Conservation (phyloP, 2,329 filamentous ascomycete species). For the Xylariales sp. region DNA sequence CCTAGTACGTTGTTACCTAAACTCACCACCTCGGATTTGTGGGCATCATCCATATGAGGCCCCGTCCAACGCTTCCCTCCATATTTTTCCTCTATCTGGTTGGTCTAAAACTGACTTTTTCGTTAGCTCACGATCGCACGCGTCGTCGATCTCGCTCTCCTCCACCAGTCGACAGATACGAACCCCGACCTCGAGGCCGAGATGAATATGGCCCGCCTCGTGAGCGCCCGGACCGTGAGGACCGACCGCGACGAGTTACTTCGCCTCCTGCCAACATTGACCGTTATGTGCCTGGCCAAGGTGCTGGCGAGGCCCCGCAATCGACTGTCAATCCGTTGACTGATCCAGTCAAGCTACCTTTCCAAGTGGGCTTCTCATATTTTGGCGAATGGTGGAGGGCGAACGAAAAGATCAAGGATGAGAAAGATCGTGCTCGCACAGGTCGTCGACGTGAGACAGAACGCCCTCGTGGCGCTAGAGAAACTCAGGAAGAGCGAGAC, state of each 20-base stretch:
- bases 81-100: no score
- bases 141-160: slow-evolving; percentile 70
- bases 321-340: slow-evolving; percentile 61
- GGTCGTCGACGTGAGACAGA: slow-evolving; percentile 67
- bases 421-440: slow-evolving; percentile 66
- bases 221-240: slow-evolving; percentile 50
- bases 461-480: slow-evolving; percentile 58
- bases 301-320: slow-evolving; percentile 42
- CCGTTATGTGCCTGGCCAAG: slow-evolving; percentile 76
- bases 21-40: no score
- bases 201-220: slow-evolving; percentile 59
- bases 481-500: slow-evolving; percentile 69
- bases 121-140: slow-evolving; percentile 52
- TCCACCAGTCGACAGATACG: slow-evolving; percentile 68
- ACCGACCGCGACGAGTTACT: slow-evolving; percentile 52
- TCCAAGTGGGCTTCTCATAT: slow-evolving; percentile 81
- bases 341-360: slow-evolving; percentile 69
- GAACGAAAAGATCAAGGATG: slow-evolving; percentile 78
- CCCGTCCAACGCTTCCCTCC: no score
- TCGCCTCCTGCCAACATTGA: slow-evolving; percentile 71
- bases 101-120: slow-evolving; percentile 20
- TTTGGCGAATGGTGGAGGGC: slow-evolving; percentile 84
- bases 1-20: slow-evolving; percentile 59
- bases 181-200: slow-evolving; percentile 60
- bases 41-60: no score